Evolutionary conservation across 352 stramenopile genomes (phyloP), one percentile per base, ranked within the genome.

Genomic region (Pythium myriotylum): DNA sequence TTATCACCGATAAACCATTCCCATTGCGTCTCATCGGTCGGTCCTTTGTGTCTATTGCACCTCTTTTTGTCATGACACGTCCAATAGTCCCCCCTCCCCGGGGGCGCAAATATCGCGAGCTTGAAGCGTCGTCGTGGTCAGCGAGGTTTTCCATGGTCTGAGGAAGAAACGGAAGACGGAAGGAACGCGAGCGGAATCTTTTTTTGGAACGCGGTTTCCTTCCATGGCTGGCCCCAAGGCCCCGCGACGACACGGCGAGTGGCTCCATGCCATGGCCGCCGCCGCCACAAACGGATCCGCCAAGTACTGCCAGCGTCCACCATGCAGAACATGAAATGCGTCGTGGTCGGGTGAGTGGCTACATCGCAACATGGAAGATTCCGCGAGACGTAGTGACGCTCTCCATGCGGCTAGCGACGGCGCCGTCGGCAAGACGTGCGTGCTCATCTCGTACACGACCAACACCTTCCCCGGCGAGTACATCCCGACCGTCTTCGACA

Each of bases 291-390:
- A 17, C 39, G n/a, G 59, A 65, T 58, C 37, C 33, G 27, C 41
- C 40, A 61, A 32, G 59, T 37, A 67, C 42, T 26, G 23, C 53
- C 33, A n/a, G 1, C 65, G 26, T 16, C 29, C 59, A 65, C 64
- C 52, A 97, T 97, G 90, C 92, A 98, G 79, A 97, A 97, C 79
- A 98, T 98, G 81, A 98, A 98, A 76, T 98, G 92, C 68, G 92
- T 98, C 46, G 84, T 96, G 50, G 88, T 94, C 39, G 88, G 85
- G 81, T 92, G 55, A 57, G 19, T 7, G n/a, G 29, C 29, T 3
- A 3, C 29, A 5, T 35, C 29, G 29, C 29, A 10, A n/a, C n/a
- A n/a, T n/a, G n/a, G n/a, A n/a, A n/a, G n/a, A n/a, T n/a, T n/a
- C n/a, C n/a, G n/a, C n/a, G n/a, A n/a, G n/a, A n/a, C n/a, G n/a